Conservation (phyloP, 1,139 yeast genomes). For the Kazachstania sp. region DNA sequence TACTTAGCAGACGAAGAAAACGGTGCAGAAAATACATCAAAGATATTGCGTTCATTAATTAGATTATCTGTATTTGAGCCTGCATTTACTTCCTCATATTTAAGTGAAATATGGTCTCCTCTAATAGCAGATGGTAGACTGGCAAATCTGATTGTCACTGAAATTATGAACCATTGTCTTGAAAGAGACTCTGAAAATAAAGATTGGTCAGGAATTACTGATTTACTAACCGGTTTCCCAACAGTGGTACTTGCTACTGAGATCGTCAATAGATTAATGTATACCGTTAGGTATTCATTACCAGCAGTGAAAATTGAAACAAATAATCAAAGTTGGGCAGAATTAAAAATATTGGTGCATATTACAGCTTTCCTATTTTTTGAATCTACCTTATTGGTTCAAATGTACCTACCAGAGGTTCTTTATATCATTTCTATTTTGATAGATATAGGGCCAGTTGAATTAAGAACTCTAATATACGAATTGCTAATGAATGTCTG, state of each 20-base stretch:
- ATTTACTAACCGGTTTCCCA: conserved; percentile 56
- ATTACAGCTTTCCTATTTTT: conserved; percentile 62
- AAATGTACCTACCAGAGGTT: conserved; percentile 64
- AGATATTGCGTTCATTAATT: conserved; percentile 56
- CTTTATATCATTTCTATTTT: conserved; percentile 61
- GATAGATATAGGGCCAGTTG: conserved; percentile 65
- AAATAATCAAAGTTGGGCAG: conserved; percentile 62
- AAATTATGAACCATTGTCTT: conserved; percentile 63
- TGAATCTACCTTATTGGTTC: conserved; percentile 59
- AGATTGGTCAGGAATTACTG: conserved; percentile 55
- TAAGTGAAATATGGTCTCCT: conserved; percentile 64
- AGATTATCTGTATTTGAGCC: conserved; percentile 43
- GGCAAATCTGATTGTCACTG: conserved; percentile 55
- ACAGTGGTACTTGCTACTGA: conserved; percentile 67
- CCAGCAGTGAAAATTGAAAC: conserved; percentile 39
- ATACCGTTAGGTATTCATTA: conserved; percentile 41
- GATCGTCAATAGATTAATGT: conserved; percentile 46
- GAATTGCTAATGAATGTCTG: conserved; percentile 59
- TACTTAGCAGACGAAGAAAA: conserved; percentile 43
- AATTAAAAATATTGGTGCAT: conserved; percentile 59
- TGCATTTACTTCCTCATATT: conserved; percentile 39
- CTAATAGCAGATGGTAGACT: conserved; percentile 55
- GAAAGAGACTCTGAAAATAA: conserved; percentile 68
- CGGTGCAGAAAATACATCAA: conserved; percentile 56
- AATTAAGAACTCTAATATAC: conserved; percentile 59